Percentiles rank a stretch among this genome's conserved stretches.
phyloP scores from a whole-genome alignment of 2,329 filamentous ascomycete genomes.

The Chalara sp. region DNA sequence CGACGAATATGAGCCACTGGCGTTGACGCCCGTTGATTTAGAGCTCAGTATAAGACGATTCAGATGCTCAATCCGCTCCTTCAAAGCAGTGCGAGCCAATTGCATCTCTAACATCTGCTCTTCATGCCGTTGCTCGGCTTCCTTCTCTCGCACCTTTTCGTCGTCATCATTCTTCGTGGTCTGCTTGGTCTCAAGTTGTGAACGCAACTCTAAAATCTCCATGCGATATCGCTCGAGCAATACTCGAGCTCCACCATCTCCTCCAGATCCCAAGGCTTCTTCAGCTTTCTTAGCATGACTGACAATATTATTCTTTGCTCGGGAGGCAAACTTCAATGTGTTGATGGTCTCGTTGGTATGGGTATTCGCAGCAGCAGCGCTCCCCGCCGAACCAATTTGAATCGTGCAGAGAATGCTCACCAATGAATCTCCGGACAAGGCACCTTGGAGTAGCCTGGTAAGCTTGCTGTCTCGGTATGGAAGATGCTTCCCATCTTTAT shows the following conservation, averaged over 20 bases:
- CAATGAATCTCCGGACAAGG: conserved; percentile 85
- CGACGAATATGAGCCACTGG: conserved; percentile 62
- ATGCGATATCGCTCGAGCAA: conserved; percentile 88
- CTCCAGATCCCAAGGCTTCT: conserved; percentile 72
- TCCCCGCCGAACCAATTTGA: conserved; percentile 74
- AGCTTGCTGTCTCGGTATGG: conserved; percentile 98
- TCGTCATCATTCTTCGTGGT: conserved; percentile 62
- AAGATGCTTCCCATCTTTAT: conserved; percentile 86
- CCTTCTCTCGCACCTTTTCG: conserved; percentile 67
- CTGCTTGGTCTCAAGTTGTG: conserved; percentile 76
- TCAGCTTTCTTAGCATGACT: conserved; percentile 94
- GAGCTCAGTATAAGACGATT: conserved; percentile 93
- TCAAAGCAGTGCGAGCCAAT: conserved; percentile 86
- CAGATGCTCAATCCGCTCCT: conserved; percentile 94
- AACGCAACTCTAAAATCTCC: conserved; percentile 78
- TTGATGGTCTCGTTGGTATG: conserved; percentile 88
- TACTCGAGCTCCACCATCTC: conserved; percentile 81
- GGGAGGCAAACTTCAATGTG: conserved; percentile 91
- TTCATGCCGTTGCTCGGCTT: conserved; percentile 81
- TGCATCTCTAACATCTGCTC: conserved; percentile 99
- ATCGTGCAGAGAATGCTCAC: conserved; percentile 98
- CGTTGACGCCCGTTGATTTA: conserved; percentile 91
- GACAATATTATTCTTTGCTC: conserved; percentile 96
- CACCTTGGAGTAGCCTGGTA: conserved; percentile 84
- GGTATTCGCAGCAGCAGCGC: conserved; percentile 60